Evolutionary conservation across 208 protist genomes (phyloP), one percentile per base, ranked within the genome.

Genomic region (Crithidia mellificae): DNA sequence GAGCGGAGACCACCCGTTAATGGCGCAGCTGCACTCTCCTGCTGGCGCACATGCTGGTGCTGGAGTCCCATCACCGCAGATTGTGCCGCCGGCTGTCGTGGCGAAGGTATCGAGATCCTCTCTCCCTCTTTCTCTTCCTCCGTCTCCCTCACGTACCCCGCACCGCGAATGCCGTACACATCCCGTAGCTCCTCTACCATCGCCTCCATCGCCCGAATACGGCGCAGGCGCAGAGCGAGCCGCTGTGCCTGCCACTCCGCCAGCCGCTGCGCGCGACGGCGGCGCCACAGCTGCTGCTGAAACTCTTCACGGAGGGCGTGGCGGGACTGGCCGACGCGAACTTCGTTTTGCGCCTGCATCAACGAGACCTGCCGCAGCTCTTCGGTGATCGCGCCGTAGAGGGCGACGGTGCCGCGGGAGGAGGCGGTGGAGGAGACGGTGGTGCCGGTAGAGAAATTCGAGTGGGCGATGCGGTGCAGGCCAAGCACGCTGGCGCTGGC

Each of bases 331-430:
- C 46, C 74, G 34, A 46, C 32, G 20, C 34, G 51, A 15, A 46
- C 44, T 72, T 78, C 78, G 39, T 62, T 64, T 25, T 61, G 50
- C 51, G 71, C 55, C 61, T 56, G 68, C 6, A 70, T 20, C 29
- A 75, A 47, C 22, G 69, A 51, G 30, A 76, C 73, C 38, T 84
- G 80, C 9, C 74, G 74, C 25, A 87, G 63, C 62, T 94, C 89
- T 62, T 79, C 70, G 25, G 80, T 80, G 50, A 94, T 84, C 36
- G 84, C 84, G 19, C 84, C 84, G 64, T 91, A 86, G 43, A 89
- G 81, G 15, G 80, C 75, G 15, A 82, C 61, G n/a, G 82, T 87
- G 36, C 77, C 78, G 14, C 71, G 70, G 20, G 86, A 89, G 1
- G 77, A 74, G 17, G 56, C 65, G 14, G 78, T 82, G 6, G 80